Evolutionary conservation across 1,139 yeast genomes (phyloP).

Genomic region (Nadsonia starkeyi-henricii): DNA sequence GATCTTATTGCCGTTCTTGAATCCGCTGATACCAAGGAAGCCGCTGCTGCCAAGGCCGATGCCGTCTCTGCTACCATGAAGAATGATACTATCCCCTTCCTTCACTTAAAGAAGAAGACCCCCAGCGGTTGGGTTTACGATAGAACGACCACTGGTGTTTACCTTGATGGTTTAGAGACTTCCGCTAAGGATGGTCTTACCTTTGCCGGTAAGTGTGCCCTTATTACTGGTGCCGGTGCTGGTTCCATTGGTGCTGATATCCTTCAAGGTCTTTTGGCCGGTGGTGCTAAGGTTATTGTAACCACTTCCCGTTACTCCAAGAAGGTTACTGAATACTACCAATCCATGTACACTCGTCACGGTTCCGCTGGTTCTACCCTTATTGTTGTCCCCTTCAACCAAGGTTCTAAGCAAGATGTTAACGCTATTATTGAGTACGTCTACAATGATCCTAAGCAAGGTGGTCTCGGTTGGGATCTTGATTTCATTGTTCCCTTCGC

Average conservation of each 20-base stretch:
- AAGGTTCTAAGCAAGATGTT: conserved; percentile 91
- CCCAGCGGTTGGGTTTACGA: conserved; percentile 78
- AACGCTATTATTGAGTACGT: conserved; percentile 74
- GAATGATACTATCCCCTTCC: conserved; percentile 84
- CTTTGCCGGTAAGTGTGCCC: conserved; percentile 75
- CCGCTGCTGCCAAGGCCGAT: conserved; percentile 31
- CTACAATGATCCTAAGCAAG: conserved; percentile 66
- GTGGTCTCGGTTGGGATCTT: conserved; percentile 96
- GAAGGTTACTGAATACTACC: conserved; percentile 90
- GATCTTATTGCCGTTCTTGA: conserved; percentile 64
- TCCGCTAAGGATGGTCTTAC: conserved; percentile 89
- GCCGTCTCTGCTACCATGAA: conserved; percentile 18
- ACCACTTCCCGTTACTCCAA: conserved; percentile 93
- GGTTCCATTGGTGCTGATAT: conserved; percentile 98
- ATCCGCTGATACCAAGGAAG: conserved; percentile 32
- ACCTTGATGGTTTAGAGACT: conserved; percentile 79
- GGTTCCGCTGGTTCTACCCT: conserved; percentile 89
- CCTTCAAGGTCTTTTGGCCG: conserved; percentile 84
- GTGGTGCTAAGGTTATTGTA: conserved; percentile 95
- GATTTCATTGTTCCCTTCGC: conserved; percentile 95
- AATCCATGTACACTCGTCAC: conserved; percentile 76
- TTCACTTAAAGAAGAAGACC: conserved; percentile 69
- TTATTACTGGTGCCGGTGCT: conserved; percentile 96
- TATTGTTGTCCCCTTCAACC: conserved; percentile 95
- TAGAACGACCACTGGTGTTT: conserved; percentile 57